Conservation (phyloP, 768 basidiomycete genomes). For the Dacryopinax spathularia region DNA sequence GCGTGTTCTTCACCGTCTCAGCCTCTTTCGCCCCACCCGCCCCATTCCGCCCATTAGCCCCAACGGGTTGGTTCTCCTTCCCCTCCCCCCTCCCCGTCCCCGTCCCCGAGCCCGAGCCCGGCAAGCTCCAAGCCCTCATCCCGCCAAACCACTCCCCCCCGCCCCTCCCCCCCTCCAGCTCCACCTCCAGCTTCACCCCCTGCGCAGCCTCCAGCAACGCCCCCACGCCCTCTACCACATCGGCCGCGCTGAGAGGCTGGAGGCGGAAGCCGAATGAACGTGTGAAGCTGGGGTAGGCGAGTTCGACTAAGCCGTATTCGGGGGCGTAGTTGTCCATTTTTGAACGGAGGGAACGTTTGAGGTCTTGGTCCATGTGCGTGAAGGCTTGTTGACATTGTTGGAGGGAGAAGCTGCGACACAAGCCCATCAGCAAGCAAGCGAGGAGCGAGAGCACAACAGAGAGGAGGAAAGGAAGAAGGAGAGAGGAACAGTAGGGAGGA, state of each 20-base stretch:
- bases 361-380: conserved; percentile 89
- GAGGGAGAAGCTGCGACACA: conserved; percentile 61
- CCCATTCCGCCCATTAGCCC: conserved; percentile 10
- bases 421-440: not conserved
- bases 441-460: not conserved
- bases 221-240: conserved; percentile 78
- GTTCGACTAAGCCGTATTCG: conserved; percentile 86
- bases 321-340: conserved; percentile 84
- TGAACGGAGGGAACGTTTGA: conserved; percentile 63
- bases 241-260: conserved; percentile 78
- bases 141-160: conserved; percentile 96
- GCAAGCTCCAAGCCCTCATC: conserved; percentile 59
- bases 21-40: conserved; percentile 15
- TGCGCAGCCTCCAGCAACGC: conserved; percentile 83
- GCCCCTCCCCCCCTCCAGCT: conserved; percentile 70
- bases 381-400: conserved; percentile 88
- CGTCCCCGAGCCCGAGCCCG: conserved; percentile 27
- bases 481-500: conserved; percentile 6
- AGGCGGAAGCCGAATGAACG: conserved; percentile 82
- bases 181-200: conserved; percentile 81
- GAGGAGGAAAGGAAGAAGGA: not conserved
- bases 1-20: conserved; percentile 11
- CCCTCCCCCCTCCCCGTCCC: conserved; percentile 29
- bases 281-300: conserved; percentile 85
- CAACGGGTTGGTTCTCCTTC: conserved; percentile 27